Evolutionary conservation across 2,329 filamentous ascomycete species (phyloP).

Genomic region (Byssothecium circinans): DNA sequence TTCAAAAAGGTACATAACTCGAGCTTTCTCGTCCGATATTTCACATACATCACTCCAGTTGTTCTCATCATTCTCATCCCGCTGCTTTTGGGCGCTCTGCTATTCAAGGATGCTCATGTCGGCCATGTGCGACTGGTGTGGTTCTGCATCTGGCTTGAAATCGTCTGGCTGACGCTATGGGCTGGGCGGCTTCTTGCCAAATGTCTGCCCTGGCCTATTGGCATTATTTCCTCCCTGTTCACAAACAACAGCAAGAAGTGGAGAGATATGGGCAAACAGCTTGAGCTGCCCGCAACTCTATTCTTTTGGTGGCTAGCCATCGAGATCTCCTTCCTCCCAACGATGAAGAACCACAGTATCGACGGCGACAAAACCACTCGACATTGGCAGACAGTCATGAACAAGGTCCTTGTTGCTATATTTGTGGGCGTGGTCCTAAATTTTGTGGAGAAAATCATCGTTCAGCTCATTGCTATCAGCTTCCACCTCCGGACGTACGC

Average conservation of each 20-base stretch:
- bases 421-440: constrained; percentile 81
- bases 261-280: constrained; percentile 81
- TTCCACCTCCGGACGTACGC: constrained; percentile 92
- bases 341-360: constrained; percentile 68
- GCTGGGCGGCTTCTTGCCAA: constrained; percentile 68
- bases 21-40: constrained; percentile 67
- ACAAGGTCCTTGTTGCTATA: constrained; percentile 84
- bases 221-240: constrained; percentile 69
- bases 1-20: constrained; percentile 68
- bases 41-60: constrained; percentile 70
- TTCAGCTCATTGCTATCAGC: constrained; percentile 90
- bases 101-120: constrained; percentile 62
- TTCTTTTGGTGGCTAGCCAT: constrained; percentile 93
- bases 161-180: constrained; percentile 91
- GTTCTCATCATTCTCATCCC: constrained; percentile 68
- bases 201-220: constrained; percentile 63
- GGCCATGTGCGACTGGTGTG: constrained; percentile 80
- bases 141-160: constrained; percentile 95
- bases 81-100: constrained; percentile 64
- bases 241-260: constrained; percentile 92
- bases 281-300: constrained; percentile 81
- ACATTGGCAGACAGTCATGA: constrained; percentile 74
- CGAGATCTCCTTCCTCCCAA: constrained; percentile 82
- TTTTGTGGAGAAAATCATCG: constrained; percentile 87
- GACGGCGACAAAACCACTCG: constrained; percentile 56